These are phyloP conservation scores for Suillus luteus DNA, from an alignment of 768 basidiomycete species.

Conservation along the genomic window DNA sequence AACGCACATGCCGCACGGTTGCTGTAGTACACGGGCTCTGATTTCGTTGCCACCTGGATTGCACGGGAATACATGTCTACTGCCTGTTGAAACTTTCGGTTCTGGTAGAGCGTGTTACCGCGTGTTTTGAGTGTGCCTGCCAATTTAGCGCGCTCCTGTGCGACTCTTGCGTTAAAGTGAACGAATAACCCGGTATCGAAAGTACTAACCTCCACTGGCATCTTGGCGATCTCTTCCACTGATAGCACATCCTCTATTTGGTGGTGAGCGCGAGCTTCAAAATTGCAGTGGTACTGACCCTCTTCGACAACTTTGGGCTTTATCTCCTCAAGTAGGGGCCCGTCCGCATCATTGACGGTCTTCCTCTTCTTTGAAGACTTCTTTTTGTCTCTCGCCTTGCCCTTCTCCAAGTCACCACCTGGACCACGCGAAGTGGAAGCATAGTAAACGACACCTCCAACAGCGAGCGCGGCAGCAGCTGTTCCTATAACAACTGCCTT, in stretches of 20 bases:
- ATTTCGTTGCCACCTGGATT: conserved; percentile 70
- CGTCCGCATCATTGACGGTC: conserved; percentile 56
- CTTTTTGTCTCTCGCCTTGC: conserved; percentile 50
- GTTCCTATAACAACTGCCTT: conserved; percentile 72
- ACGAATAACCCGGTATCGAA: background rate
- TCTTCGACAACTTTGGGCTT: conserved; percentile 44
- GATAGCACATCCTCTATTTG: conserved; percentile 47
- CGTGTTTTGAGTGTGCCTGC: conserved; percentile 68
- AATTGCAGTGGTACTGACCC: conserved; percentile 23
- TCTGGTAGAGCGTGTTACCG: conserved; percentile 72
- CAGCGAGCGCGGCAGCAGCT: conserved; percentile 69
- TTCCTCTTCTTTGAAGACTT: conserved; percentile 64
- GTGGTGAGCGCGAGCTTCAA: conserved; percentile 8
- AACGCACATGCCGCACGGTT: conserved; percentile 93
- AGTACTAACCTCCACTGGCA: conserved; percentile 57
- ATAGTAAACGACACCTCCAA: conserved; percentile 75
- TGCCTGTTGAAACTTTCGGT: conserved; percentile 59
- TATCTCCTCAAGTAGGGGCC: conserved; percentile 81
- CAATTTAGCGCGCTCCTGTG: conserved; percentile 62
- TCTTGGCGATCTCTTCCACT: conserved; percentile 54
- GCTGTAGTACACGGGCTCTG: conserved; percentile 92
- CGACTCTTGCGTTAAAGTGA: background rate
- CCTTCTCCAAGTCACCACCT: conserved; percentile 45
- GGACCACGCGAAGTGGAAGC: conserved; percentile 49
- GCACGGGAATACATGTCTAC: conserved; percentile 72